A percentile compares a stretch with the other conserved stretches of the same genome.
Conservation (phyloP, 345 rosid genomes). For the Arabidopsis arenosa region DNA sequence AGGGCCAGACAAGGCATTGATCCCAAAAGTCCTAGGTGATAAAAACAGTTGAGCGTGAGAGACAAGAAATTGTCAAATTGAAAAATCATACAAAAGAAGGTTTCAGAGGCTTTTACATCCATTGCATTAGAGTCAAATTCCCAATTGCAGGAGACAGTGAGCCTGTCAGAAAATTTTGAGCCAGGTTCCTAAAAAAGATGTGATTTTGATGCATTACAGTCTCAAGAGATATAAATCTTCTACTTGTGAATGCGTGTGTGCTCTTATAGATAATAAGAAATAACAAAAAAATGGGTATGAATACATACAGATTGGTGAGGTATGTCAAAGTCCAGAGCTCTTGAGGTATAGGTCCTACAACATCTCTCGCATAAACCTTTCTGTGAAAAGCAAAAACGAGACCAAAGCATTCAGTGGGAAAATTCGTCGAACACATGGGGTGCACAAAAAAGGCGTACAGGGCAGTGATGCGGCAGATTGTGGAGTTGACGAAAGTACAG, state of each 20-base stretch:
- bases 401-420: too few relatives aligned
- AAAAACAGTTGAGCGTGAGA: neutral
- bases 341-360: slow-evolving; percentile 37
- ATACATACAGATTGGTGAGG: slow-evolving; percentile 31
- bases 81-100: too few relatives aligned
- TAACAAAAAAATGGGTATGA: too few relatives aligned
- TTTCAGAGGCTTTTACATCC: slow-evolving; percentile 51
- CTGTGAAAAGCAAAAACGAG: too few relatives aligned
- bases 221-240: too few relatives aligned
- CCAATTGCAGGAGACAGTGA: slow-evolving; percentile 40
- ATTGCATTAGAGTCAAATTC: slow-evolving; percentile 50
- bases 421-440: too few relatives aligned
- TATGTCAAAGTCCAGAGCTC: slow-evolving; percentile 44
- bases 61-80: neutral
- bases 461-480: slow-evolving; percentile 47
- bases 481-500: slow-evolving; percentile 44
- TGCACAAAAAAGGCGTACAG: too few relatives aligned
- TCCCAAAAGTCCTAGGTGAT: slow-evolving; percentile 51
- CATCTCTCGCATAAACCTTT: too few relatives aligned
- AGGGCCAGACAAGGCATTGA: slow-evolving; percentile 63
- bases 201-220: neutral
- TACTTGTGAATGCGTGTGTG: too few relatives aligned
- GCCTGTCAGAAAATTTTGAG: slow-evolving; percentile 40
- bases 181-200: slow-evolving; percentile 38
- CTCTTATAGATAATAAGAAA: too few relatives aligned